Base-by-base conservation (phyloP, 441 rosid species). In the Hura crepitans region DNA sequence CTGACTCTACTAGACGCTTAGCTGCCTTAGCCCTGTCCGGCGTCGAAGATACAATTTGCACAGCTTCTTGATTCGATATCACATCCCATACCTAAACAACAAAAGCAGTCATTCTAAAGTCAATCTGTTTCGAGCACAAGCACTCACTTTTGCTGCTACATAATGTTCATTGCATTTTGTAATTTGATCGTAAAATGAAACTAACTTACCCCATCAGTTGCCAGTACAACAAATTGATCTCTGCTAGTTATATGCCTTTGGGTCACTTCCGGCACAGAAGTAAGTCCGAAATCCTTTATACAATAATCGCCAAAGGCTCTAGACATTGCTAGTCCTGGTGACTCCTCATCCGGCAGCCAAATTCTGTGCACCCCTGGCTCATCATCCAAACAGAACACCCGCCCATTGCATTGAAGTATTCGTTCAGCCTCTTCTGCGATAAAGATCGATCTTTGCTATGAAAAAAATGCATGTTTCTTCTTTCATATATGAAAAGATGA, bases 41-140 rank as follows among this genome's bases (percentile, higher is more conserved):
- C 4, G 83, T 74, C 17, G 89, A 81, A 45, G 77, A 77, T 69
- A 93, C 96, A 15, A 91, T 85, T 84, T 85, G 79, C 70, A 89
- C 91, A 25, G 96, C 98, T 76, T 91, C 96, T 20, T 81, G 73
- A 56, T 91, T 91, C 8, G 92, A 83, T 69, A 93, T 81, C 12
- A 89, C 97, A 75, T 91, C 96, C 98, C 95, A 91, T 75, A 91
- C n/a, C n/a, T n/a, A n/a, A n/a, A n/a, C n/a, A n/a, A n/a, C n/a
- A n/a, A n/a, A n/a, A n/a, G n/a, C n/a, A n/a, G n/a, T n/a, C n/a
- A n/a, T n/a, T n/a, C n/a, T n/a, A n/a, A n/a, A n/a, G n/a, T n/a
- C n/a, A n/a, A n/a, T n/a, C n/a, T n/a, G n/a, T n/a, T n/a, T n/a
- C n/a, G n/a, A n/a, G n/a, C n/a, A n/a, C n/a, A n/a, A n/a, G n/a